Evolutionary conservation across 371 early-diverging fungal species (phyloP).

Genomic region (Syncephalastrum contaminatum): DNA sequence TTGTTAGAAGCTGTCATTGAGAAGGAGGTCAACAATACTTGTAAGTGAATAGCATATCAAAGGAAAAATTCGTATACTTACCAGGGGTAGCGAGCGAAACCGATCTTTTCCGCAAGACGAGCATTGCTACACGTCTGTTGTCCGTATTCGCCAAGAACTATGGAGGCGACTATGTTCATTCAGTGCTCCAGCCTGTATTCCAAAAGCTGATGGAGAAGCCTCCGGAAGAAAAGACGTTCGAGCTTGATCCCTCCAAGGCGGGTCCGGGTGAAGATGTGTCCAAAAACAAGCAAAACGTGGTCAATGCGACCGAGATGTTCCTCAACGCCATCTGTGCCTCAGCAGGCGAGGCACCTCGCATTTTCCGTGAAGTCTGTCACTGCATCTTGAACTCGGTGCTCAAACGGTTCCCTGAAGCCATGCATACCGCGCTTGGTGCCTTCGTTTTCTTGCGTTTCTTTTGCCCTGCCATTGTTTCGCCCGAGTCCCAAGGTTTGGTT

Average conservation of each 20-base stretch:
- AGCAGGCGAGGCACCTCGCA: slow-evolving; percentile 64
- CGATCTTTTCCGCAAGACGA: slow-evolving; percentile 89
- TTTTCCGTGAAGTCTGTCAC: slow-evolving; percentile 81
- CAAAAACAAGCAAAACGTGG: slow-evolving; percentile 79
- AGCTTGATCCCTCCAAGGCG: slow-evolving; percentile 82
- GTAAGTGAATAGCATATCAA: slow-evolving; percentile 23
- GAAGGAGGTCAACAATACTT: slow-evolving; percentile 79
- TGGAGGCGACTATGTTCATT: slow-evolving; percentile 82
- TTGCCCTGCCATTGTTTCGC: slow-evolving; percentile 94
- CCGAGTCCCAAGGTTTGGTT: slow-evolving; percentile 65
- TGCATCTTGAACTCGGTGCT: slow-evolving; percentile 77
- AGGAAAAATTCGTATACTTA: not conserved
- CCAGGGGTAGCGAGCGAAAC: slow-evolving; percentile 65
- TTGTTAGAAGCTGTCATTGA: slow-evolving; percentile 82
- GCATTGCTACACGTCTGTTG: slow-evolving; percentile 85
- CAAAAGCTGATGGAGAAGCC: slow-evolving; percentile 51
- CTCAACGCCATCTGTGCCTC: slow-evolving; percentile 84
- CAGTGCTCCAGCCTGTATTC: slow-evolving; percentile 77
- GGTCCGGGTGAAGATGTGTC: slow-evolving; percentile 59
- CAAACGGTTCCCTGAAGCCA: slow-evolving; percentile 84
- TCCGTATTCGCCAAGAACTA: slow-evolving; percentile 80
- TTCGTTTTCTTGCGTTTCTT: slow-evolving; percentile 95
- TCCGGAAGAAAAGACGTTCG: slow-evolving; percentile 60
- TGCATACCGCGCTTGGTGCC: slow-evolving; percentile 86
- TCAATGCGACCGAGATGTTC: slow-evolving; percentile 72